Conservation (phyloP, 2,329 filamentous ascomycete species). For the Fusarium anguioides region DNA sequence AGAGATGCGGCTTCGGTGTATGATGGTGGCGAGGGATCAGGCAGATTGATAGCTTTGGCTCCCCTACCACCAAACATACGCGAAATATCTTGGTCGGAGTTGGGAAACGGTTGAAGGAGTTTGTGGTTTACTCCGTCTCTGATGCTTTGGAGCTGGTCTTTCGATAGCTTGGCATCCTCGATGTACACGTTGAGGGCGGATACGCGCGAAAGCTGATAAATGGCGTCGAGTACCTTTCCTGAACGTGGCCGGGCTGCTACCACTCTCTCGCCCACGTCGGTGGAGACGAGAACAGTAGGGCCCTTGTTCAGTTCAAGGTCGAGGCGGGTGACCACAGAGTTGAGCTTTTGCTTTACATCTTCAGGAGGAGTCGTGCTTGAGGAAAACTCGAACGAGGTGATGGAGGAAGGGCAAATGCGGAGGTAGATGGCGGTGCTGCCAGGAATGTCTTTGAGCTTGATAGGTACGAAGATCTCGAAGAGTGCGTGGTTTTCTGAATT, state of each 20-base stretch:
- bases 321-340: background rate
- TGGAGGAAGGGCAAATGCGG: background rate
- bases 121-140: background rate
- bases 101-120: background rate
- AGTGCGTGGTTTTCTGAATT: background rate
- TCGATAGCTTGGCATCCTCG: too few species aligned
- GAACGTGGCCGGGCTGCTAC: conserved; percentile 6
- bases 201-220: background rate
- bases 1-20: background rate
- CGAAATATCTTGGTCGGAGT: background rate
- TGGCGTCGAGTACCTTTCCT: conserved; percentile 2
- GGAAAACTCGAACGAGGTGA: background rate
- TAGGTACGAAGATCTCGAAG: conserved; percentile 5
- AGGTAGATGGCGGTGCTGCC: background rate
- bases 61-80: conserved; percentile 2
- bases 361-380: background rate
- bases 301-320: background rate
- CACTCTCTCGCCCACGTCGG: background rate
- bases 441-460: conserved; percentile 16
- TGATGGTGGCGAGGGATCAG: background rate
- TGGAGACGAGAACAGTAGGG: conserved; percentile 3
- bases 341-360: background rate
- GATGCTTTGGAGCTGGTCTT: background rate
- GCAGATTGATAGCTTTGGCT: background rate
- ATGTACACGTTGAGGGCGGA: background rate